Percentiles rank a stretch among this genome's conserved stretches.
phyloP scores from a whole-genome alignment of 768 basidiomycete species.

The Amanita thiersii region DNA sequence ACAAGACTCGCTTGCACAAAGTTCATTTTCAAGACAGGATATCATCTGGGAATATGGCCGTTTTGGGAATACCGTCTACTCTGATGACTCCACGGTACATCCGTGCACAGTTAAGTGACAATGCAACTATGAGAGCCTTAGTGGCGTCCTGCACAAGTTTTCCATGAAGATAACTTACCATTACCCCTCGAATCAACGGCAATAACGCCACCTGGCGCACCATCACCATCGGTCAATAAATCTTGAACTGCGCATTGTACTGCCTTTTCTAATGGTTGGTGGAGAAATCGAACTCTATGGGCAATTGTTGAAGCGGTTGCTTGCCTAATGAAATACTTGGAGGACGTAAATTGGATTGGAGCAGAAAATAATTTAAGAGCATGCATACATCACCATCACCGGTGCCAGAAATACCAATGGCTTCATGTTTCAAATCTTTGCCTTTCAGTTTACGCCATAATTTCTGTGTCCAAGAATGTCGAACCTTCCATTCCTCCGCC shows the following conservation, averaged over 20 bases:
- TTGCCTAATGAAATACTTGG: slow-evolving; percentile 70
- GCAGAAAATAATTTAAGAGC: slow-evolving; percentile 1
- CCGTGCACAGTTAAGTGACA: slow-evolving; percentile 68
- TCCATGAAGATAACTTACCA: slow-evolving; percentile 29
- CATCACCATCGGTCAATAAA: slow-evolving; percentile 36
- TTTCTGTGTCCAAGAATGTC: slow-evolving; percentile 1
- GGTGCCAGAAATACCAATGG: slow-evolving; percentile 75
- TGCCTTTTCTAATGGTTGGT: slow-evolving; percentile 51
- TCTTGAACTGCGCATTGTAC: slow-evolving; percentile 48
- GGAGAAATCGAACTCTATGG: slow-evolving; percentile 51
- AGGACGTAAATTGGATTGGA: not conserved
- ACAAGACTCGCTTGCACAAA: not conserved
- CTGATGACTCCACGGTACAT: slow-evolving; percentile 79
- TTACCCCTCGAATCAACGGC: slow-evolving; percentile 65
- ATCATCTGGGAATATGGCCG: slow-evolving; percentile 75
- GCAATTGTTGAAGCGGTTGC: slow-evolving; percentile 61
- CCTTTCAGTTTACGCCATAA: slow-evolving; percentile 1
- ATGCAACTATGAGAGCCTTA: slow-evolving; percentile 38
- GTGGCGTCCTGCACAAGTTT: not conserved
- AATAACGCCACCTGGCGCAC: slow-evolving; percentile 70
- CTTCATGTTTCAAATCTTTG: slow-evolving; percentile 25
- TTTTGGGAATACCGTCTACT: slow-evolving; percentile 60
- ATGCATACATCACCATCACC: slow-evolving; percentile 72
- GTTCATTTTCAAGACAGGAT: slow-evolving; percentile 19
- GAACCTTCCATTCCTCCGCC: slow-evolving; percentile 73